phyloP scores from a whole-genome alignment of 129 eudicot species.

The Pulicaria dysenterica region DNA sequence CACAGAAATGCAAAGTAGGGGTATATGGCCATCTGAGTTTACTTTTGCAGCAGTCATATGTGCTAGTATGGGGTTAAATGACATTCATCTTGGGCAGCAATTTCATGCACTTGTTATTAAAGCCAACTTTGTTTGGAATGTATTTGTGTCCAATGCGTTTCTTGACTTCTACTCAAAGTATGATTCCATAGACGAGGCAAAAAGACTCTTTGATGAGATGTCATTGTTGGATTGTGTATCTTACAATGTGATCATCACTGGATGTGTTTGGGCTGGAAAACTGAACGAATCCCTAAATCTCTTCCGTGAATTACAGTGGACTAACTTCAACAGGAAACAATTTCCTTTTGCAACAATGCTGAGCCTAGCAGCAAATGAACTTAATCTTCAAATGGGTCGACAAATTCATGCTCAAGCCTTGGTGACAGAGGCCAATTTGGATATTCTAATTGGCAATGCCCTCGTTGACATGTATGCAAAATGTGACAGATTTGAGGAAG shows the following conservation, averaged over 20 bases:
- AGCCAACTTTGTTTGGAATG: conserved; percentile 55
- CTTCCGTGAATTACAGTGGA: conserved; percentile 52
- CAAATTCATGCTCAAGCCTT: conserved; percentile 73
- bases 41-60: conserved; percentile 80
- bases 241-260: conserved; percentile 69
- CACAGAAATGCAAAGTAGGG: conserved; percentile 52
- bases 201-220: conserved; percentile 72
- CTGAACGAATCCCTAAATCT: conserved; percentile 53
- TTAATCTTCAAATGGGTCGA: conserved; percentile 52
- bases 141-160: conserved; percentile 74
- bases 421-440: conserved; percentile 51
- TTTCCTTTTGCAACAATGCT: conserved; percentile 80
- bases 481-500: conserved; percentile 71
- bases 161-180: conserved; percentile 85
- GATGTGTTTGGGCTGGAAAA: conserved; percentile 56
- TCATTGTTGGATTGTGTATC: conserved; percentile 73
- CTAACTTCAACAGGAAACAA: conserved; percentile 50
- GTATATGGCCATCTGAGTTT: conserved; percentile 64
- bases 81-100: conserved; percentile 52
- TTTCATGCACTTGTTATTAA: conserved; percentile 66
- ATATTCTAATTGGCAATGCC: conserved; percentile 61
- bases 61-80: conserved; percentile 56
- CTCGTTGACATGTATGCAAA: conserved; percentile 90
- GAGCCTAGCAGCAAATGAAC: conserved; percentile 65
- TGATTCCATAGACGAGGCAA: conserved; percentile 47